phyloP scores from a whole-genome alignment of 1,284 basidiomycete genomes.

The Puccinia brachypodii region DNA sequence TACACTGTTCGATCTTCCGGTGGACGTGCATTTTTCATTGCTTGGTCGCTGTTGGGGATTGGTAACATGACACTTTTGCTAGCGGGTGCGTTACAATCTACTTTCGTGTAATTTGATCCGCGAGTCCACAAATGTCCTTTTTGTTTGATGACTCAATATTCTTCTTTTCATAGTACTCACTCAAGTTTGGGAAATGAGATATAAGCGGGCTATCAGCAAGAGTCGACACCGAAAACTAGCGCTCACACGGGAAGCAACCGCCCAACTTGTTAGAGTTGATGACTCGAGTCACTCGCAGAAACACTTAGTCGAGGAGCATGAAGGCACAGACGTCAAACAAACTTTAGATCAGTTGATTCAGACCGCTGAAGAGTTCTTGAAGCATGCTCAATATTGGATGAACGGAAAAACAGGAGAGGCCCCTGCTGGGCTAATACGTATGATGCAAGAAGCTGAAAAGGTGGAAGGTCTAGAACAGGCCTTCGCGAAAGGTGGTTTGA shows the following conservation, averaged over 20 bases:
- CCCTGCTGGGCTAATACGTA: slow-evolving; percentile 6
- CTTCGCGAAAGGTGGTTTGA: slow-evolving; percentile 30
- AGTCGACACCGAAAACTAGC: slow-evolving; percentile 7
- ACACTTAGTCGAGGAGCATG: background rate
- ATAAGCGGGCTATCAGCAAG: slow-evolving; percentile 30
- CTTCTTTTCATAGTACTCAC: slow-evolving; percentile 27
- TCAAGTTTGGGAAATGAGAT: slow-evolving; percentile 41
- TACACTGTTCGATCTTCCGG: slow-evolving; percentile 27
- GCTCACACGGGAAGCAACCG: slow-evolving; percentile 1
- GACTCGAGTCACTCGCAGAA: background rate
- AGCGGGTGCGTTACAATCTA: slow-evolving; percentile 10
- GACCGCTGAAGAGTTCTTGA: slow-evolving; percentile 34
- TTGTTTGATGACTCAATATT: background rate
- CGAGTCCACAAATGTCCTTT: background rate
- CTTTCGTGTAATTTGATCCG: background rate
- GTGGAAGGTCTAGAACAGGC: slow-evolving; percentile 22
- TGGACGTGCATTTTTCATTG: slow-evolving; percentile 39
- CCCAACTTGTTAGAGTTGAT: background rate
- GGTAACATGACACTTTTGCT: slow-evolving; percentile 46
- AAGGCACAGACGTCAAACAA: background rate
- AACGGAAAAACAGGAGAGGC: slow-evolving; percentile 35
- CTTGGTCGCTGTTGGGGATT: slow-evolving; percentile 43
- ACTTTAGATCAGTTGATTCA: slow-evolving; percentile 11
- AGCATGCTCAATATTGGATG: slow-evolving; percentile 47
- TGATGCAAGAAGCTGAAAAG: slow-evolving; percentile 37